Evolutionary conservation across 1,284 basidiomycete species (phyloP).

Genomic region (Rhodotorula sp.): DNA sequence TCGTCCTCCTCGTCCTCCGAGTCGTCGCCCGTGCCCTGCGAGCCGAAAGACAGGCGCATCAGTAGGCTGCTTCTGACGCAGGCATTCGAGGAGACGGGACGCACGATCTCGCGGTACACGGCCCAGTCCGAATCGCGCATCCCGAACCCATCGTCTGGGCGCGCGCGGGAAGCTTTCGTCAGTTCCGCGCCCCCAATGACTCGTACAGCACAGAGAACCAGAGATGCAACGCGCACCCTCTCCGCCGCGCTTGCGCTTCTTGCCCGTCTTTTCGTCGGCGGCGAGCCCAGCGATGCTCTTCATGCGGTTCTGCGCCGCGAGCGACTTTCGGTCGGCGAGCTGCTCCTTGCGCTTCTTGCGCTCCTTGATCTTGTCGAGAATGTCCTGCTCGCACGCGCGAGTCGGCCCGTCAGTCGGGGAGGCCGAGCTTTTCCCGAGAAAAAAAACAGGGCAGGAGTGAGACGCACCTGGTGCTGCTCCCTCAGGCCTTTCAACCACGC

Average conservation of each 20-base stretch:
- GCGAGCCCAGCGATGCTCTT: slow-evolving; percentile 93
- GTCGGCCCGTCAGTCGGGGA: no score
- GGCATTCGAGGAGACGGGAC: slow-evolving; percentile 29
- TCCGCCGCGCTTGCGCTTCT: slow-evolving; percentile 59
- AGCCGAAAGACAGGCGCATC: slow-evolving; percentile 56
- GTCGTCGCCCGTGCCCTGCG: slow-evolving; percentile 60
- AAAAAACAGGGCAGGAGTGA: neutral
- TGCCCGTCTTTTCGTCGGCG: slow-evolving; percentile 68
- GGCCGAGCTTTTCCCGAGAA: no score
- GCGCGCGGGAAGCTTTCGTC: slow-evolving; percentile 43
- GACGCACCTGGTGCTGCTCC: slow-evolving; percentile 71
- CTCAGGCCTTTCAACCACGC: slow-evolving; percentile 73
- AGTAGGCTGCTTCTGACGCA: slow-evolving; percentile 50
- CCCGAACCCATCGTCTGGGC: slow-evolving; percentile 86
- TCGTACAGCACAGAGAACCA: no score
- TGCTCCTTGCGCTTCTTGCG: slow-evolving; percentile 78
- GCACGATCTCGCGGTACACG: slow-evolving; percentile 93
- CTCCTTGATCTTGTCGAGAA: slow-evolving; percentile 84
- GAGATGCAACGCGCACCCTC: slow-evolving; percentile 60
- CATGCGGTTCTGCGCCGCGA: slow-evolving; percentile 94
- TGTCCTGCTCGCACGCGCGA: slow-evolving; percentile 55
- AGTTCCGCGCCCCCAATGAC: neutral
- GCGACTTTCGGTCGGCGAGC: slow-evolving; percentile 86
- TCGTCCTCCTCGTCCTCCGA: slow-evolving; percentile 98
- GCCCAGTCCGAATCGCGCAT: slow-evolving; percentile 96